A percentile compares a stretch with the other conserved stretches of the same genome.
phyloP scores from a whole-genome alignment of 169 alveolate genomes.

The Hepatocystis sp. region DNA sequence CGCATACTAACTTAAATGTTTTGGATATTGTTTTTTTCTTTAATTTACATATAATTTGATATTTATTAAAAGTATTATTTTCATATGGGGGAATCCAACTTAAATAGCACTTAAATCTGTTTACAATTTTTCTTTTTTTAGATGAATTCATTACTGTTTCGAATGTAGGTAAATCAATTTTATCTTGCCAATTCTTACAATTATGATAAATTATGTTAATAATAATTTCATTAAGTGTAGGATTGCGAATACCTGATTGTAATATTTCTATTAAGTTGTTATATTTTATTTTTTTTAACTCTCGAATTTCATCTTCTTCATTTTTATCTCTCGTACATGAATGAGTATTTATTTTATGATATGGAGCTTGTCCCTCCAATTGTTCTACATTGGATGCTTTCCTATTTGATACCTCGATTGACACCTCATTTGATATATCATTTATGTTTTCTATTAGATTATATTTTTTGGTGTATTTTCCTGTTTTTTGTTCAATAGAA shows the following conservation, averaged over 20 bases:
- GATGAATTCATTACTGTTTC: constrained; percentile 16
- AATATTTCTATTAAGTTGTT: constrained; percentile 20
- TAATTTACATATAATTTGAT: constrained; percentile 43
- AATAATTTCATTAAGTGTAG: constrained; percentile 32
- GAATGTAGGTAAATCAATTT: constrained; percentile 27
- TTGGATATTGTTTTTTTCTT: constrained; percentile 41
- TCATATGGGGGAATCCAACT: constrained; percentile 63
- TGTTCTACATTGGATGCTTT: background rate
- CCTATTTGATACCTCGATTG: background rate
- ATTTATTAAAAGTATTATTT: constrained; percentile 56
- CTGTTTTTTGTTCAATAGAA: background rate
- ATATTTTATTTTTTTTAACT: background rate
- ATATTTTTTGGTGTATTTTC: too few relatives aligned
- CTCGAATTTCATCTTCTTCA: background rate
- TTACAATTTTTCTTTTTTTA: constrained; percentile 11
- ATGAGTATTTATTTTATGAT: background rate
- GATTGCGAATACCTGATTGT: constrained; percentile 50
- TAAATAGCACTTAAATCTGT: constrained; percentile 42
- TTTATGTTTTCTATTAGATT: too few relatives aligned
- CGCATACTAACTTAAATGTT: constrained; percentile 65
- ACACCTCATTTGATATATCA: background rate
- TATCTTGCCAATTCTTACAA: constrained; percentile 57
- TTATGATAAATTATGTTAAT: constrained; percentile 43
- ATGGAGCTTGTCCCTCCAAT: background rate
- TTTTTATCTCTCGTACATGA: background rate